Conservation (phyloP, 768 basidiomycete species). For the Termitomyces sp. region DNA sequence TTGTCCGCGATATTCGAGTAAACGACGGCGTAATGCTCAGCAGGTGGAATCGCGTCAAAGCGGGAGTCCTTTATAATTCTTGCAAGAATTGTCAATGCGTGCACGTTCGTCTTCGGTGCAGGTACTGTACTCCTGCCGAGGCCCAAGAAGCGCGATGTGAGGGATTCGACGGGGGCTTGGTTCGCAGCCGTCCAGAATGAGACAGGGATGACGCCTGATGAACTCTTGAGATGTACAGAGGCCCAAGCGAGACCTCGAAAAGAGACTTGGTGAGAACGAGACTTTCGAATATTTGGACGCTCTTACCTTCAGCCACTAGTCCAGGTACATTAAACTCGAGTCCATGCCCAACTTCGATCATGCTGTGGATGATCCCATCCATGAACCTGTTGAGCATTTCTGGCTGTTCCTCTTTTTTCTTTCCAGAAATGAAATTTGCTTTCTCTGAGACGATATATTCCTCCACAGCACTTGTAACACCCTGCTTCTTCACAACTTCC, state of each 20-base stretch:
- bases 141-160: slow-evolving; percentile 11
- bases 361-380: slow-evolving; percentile 57
- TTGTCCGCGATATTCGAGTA: slow-evolving; percentile 33
- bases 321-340: slow-evolving; percentile 61
- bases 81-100: slow-evolving; percentile 54
- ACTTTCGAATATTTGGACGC: neutral
- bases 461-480: slow-evolving; percentile 43
- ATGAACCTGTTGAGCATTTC: slow-evolving; percentile 50
- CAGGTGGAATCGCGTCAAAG: slow-evolving; percentile 23
- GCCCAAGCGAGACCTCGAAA: slow-evolving; percentile 54
- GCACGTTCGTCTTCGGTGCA: slow-evolving; percentile 21
- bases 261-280: neutral
- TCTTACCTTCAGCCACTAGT: slow-evolving; percentile 58
- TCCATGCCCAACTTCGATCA: slow-evolving; percentile 66
- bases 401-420: slow-evolving; percentile 32
- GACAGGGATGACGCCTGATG: slow-evolving; percentile 31
- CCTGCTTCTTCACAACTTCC: slow-evolving; percentile 35
- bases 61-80: slow-evolving; percentile 51
- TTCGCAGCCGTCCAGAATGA: slow-evolving; percentile 21
- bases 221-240: slow-evolving; percentile 43
- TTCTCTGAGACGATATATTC: slow-evolving; percentile 52
- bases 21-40: slow-evolving; percentile 19
- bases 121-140: slow-evolving; percentile 1
- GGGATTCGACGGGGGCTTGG: neutral
- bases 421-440: slow-evolving; percentile 38